phyloP scores from a whole-genome alignment of 108 stramenopile species.

The Pseudonitzschia delicatissima region DNA sequence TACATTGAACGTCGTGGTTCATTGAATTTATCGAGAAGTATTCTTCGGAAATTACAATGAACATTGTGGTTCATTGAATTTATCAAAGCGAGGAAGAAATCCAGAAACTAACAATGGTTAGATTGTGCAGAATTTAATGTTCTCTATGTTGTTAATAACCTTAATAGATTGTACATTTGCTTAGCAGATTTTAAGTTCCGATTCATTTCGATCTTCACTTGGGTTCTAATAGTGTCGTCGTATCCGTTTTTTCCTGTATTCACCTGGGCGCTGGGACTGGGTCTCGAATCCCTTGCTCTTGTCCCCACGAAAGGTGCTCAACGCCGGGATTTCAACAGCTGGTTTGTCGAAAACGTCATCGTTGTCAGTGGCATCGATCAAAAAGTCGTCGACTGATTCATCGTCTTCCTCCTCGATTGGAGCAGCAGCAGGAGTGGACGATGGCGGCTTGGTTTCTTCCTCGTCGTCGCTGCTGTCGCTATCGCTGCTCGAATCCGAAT shows the following conservation, averaged over 20 bases:
- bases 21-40: no score
- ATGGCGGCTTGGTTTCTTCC: conserved; percentile 1
- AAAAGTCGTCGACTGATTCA: conserved; percentile 39
- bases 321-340: conserved; percentile 18
- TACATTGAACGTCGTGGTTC: no score
- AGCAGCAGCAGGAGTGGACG: not conserved
- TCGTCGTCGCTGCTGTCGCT: conserved; percentile 11
- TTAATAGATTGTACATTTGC: no score
- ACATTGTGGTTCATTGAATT: no score
- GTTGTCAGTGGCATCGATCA: conserved; percentile 16
- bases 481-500: conserved; percentile 21
- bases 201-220: not conserved
- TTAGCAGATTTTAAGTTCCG: no score
- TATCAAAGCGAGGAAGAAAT: no score
- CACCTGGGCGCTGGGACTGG: conserved; percentile 57
- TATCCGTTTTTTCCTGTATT: conserved; percentile 26
- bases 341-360: conserved; percentile 38
- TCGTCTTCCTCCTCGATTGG: conserved; percentile 11
- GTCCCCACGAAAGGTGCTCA: conserved; percentile 33
- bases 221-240: conserved; percentile 14
- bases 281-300: conserved; percentile 61
- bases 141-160: not conserved
- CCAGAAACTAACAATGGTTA: no score
- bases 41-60: no score
- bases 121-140: not conserved